These are phyloP conservation scores for Phialocephala subalpina DNA, from an alignment of 2,329 filamentous ascomycete genomes.

Conservation along the genomic window DNA sequence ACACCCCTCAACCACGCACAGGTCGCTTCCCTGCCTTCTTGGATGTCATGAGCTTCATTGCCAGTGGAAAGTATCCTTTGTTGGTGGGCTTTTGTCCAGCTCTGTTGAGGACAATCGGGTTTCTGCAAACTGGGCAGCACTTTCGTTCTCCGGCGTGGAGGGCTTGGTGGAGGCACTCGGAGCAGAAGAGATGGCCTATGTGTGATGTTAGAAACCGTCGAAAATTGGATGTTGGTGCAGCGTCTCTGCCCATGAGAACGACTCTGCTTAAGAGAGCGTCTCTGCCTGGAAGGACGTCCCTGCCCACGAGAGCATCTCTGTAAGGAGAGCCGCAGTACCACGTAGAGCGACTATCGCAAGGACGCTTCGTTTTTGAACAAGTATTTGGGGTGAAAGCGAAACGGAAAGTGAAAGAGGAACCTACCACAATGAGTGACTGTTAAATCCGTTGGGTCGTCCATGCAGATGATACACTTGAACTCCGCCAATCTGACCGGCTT, in stretches of 20 bases:
- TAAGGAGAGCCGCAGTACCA: background rate
- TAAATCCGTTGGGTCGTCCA: slow-evolving; percentile 65
- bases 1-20: background rate
- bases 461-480: slow-evolving; percentile 73
- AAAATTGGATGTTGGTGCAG: background rate
- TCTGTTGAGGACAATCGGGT: slow-evolving; percentile 59
- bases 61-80: slow-evolving; percentile 64
- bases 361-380: too few relatives aligned
- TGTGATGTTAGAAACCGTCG: slow-evolving; percentile 24
- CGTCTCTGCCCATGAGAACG: too few relatives aligned
- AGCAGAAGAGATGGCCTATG: slow-evolving; percentile 70
- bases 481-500: slow-evolving; percentile 58
- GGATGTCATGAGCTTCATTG: slow-evolving; percentile 68
- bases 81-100: slow-evolving; percentile 47
- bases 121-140: slow-evolving; percentile 70
- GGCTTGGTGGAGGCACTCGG: slow-evolving; percentile 67
- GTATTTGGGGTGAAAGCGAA: too few relatives aligned
- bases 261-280: too few relatives aligned
- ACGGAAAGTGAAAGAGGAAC: slow-evolving; percentile 37
- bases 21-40: slow-evolving; percentile 58
- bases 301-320: too few relatives aligned
- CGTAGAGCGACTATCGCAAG: too few relatives aligned
- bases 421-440: slow-evolving; percentile 74
- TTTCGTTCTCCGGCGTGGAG: slow-evolving; percentile 64
- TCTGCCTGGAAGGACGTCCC: too few relatives aligned